Base-by-base conservation (phyloP, 2,329 filamentous ascomycete genomes). In the Claviceps sp. region DNA sequence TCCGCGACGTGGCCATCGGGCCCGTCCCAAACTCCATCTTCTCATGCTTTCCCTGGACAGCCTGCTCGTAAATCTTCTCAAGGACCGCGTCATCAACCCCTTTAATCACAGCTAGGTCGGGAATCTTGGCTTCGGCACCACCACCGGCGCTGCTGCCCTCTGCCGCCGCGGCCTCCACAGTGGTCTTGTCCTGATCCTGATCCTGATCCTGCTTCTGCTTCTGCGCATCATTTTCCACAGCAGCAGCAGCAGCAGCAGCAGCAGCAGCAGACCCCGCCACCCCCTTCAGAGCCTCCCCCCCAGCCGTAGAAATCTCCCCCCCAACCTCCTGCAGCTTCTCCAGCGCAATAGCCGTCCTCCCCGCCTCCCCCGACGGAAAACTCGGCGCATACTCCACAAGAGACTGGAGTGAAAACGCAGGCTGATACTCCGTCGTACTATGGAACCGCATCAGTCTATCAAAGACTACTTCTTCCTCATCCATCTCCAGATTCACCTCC, bases 41-140 rank as follows among this genome's bases (percentile, higher is more conserved):
- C 60, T 69, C 65, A 55, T 71, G 63, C 60, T 65, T 60, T 0
- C 70, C 70, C 50, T 59, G 57, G 38, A 72, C 56, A 18, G 63
- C 66, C 40, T 57, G 55, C 24, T 67, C 60, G 30, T 65, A 43
- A 18, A 72, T 61, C 41, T 62, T 63, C 55, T 62, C 58, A 41
- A 61, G 59, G 14, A 71, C 55, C 1, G 62, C 58, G 52, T 69
- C 63, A 48, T 69, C 65, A 1, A 64, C 60, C 30, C 62, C 62
- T 44, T 59, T 55, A 30, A 34, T 34, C 30, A 72, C 61, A 43
- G 67, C 60, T 8, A 26, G 43, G 14, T 34, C 22, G 30, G 8
- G 30, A 34, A 3, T 34, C 50, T 52, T 37, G 9, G 20, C 6
- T 26, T 22, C 47, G 11, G 37, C 34, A 16, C 24, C 24, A 26